Evolutionary conservation across 2,329 filamentous ascomycete genomes (phyloP).

Genomic region (Magnaporthales sp.): DNA sequence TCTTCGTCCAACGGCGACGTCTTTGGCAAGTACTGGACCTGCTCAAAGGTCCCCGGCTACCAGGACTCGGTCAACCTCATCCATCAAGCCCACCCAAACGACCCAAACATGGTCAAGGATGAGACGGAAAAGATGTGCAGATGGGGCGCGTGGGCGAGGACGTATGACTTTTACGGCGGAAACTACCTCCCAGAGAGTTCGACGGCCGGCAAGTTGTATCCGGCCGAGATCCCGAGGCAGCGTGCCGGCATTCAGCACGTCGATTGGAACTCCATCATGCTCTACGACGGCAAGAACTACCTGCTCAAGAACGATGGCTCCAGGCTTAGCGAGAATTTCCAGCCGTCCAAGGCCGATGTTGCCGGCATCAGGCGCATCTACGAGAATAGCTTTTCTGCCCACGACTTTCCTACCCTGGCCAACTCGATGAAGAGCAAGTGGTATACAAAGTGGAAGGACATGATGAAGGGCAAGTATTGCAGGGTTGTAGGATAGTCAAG

Average conservation of each 20-base stretch:
- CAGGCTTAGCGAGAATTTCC: not conserved
- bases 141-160: not conserved
- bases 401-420: not conserved
- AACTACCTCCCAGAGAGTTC: not conserved
- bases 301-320: not conserved
- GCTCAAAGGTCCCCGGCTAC: not conserved
- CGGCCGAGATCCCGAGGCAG: not conserved
- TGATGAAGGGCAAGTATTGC: not conserved
- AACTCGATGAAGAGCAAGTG: not conserved
- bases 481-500: not conserved
- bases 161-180: not conserved
- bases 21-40: not conserved
- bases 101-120: not conserved
- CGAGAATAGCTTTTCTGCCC: not conserved
- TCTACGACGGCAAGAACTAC: not conserved
- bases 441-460: not conserved
- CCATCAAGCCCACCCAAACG: not conserved
- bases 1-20: not conserved
- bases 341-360: not conserved
- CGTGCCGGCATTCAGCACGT: not conserved
- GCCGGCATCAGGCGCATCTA: not conserved
- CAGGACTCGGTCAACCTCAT: not conserved
- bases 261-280: not conserved
- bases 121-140: not conserved
- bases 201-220: not conserved